These are phyloP conservation scores for Graphiopsis chlorocephala DNA, from an alignment of 2,329 filamentous ascomycete genomes.

Conservation along the genomic window DNA sequence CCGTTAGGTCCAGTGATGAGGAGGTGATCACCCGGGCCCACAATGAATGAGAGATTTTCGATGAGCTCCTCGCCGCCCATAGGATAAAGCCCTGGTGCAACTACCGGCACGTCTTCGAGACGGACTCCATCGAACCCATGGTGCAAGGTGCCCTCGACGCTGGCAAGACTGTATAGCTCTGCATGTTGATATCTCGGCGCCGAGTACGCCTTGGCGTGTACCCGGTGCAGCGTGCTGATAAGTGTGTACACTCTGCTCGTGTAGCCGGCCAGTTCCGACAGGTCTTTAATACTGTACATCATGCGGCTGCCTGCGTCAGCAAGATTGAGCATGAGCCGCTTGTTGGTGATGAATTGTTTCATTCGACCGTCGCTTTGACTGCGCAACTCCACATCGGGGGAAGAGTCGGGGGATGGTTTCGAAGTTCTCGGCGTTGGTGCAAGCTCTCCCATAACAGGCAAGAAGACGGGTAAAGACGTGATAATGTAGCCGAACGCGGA, in stretches of 20 bases:
- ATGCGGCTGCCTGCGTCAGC: slow-evolving; percentile 94
- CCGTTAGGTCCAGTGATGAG: slow-evolving; percentile 94
- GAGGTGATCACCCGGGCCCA: slow-evolving; percentile 87
- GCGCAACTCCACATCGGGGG: slow-evolving; percentile 1
- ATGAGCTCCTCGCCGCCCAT: slow-evolving; percentile 88
- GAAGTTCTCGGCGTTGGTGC: slow-evolving; percentile 43
- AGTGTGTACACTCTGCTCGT: slow-evolving; percentile 94
- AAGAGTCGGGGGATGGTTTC: slow-evolving; percentile 21
- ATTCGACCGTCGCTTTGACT: slow-evolving; percentile 65
- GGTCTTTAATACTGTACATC: slow-evolving; percentile 99
- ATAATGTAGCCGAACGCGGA: slow-evolving; percentile 95
- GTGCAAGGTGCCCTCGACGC: slow-evolving; percentile 90
- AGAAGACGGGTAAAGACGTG: slow-evolving; percentile 87
- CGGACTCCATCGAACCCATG: slow-evolving; percentile 93
- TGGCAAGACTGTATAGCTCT: slow-evolving; percentile 84
- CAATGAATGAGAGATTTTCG: slow-evolving; percentile 82
- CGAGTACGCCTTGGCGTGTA: slow-evolving; percentile 86
- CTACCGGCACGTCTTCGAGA: slow-evolving; percentile 87
- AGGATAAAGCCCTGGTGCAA: slow-evolving; percentile 84
- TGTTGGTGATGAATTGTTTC: slow-evolving; percentile 99
- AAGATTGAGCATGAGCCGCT: slow-evolving; percentile 93
- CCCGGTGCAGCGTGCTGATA: slow-evolving; percentile 89
- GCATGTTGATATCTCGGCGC: slow-evolving; percentile 62
- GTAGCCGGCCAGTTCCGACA: slow-evolving; percentile 92
- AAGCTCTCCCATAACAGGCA: slow-evolving; percentile 88